Evolutionary conservation across 805 yeast genomes (phyloP), one percentile per base, ranked within the genome.

Genomic region (Komagataella kurtzmanii): DNA sequence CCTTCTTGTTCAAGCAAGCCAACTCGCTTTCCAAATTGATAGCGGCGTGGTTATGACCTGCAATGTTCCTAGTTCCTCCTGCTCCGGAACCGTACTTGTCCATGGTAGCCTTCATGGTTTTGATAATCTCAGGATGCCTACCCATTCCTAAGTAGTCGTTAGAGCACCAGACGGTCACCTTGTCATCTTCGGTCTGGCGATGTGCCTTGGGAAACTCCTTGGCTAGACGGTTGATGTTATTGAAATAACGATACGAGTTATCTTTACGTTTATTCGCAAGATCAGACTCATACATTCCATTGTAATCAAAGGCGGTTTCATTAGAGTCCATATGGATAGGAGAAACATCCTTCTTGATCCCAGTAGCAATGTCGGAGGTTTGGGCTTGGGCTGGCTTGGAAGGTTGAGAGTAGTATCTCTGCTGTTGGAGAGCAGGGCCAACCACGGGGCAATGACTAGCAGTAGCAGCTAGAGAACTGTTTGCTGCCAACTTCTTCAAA

Each of bases 151-250:
- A 75, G 66, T 93, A 93, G 68, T 93, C 99, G 67, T 93, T 93
- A 46, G 99, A 90, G 64, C 99, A 93, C 99, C 99, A 93, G 53
- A 93, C 99, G 50, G 96, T 89, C 54, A 93, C 99, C 64, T 86
- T 86, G 61, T 88, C 95, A 14, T 72, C 72, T 62, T 83, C 88
- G 44, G 63, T 55, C 53, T 82, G 76, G 57, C 93, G 79, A 64
- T 93, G 99, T 44, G 99, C 99, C 61, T 73, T 73, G 47, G 99
- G 99, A 64, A 88, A 93, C 65, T 91, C 96, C 54, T 81, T 75
- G 49, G 98, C 98, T 59, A 93, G 75, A 59, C 99, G 83, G 74
- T 93, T 93, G 73, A 93, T 89, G 75, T 93, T 93, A 79, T 93
- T 93, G 77, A 93, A 93, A 68, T 79, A 91, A 61, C 99, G 84